phyloP scores from a whole-genome alignment of 2,329 filamentous ascomycete species.

The Colletotrichum caudatum region DNA sequence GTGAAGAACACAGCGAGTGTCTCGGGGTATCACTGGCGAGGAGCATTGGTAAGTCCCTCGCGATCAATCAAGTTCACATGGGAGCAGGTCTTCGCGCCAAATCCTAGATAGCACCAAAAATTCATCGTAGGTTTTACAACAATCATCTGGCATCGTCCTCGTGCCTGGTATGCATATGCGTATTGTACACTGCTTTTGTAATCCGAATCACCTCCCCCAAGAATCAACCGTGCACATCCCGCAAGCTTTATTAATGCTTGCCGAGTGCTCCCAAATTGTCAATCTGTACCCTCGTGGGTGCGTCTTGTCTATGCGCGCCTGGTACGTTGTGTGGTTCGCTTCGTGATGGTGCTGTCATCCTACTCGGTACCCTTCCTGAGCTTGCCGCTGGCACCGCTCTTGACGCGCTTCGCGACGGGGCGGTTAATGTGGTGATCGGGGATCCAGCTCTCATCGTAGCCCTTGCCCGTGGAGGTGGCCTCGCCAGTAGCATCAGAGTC shows the following conservation, averaged over 20 bases:
- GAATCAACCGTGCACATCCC: neutral
- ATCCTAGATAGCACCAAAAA: neutral
- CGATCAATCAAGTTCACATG: neutral
- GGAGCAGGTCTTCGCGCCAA: neutral
- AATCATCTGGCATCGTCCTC: neutral
- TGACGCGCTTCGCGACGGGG: conserved; percentile 77
- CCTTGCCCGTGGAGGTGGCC: conserved; percentile 75
- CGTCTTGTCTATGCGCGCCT: conserved; percentile 24
- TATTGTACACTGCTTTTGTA: conserved; percentile 38
- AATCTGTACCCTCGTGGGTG: neutral
- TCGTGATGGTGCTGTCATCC: conserved; percentile 1
- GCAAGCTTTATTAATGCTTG: conserved; percentile 5
- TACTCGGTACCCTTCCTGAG: conserved; percentile 42
- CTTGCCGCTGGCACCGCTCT: conserved; percentile 66
- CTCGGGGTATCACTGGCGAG: neutral
- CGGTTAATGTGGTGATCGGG: conserved; percentile 89
- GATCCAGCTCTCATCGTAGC: conserved; percentile 95
- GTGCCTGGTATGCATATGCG: conserved; percentile 21
- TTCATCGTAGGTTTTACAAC: conserved; percentile 1
- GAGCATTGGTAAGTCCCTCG: neutral
- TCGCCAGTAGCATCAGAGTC: conserved; percentile 78
- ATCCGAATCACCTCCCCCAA: neutral
- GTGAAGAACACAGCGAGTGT: neutral
- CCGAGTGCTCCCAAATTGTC: neutral
- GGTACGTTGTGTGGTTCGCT: conserved; percentile 9